Percentiles rank a stretch among this genome's conserved stretches.
These are phyloP conservation scores for Mycosphaerella sp. DNA, from an alignment of 2,329 filamentous ascomycete genomes.

Conservation along the genomic window DNA sequence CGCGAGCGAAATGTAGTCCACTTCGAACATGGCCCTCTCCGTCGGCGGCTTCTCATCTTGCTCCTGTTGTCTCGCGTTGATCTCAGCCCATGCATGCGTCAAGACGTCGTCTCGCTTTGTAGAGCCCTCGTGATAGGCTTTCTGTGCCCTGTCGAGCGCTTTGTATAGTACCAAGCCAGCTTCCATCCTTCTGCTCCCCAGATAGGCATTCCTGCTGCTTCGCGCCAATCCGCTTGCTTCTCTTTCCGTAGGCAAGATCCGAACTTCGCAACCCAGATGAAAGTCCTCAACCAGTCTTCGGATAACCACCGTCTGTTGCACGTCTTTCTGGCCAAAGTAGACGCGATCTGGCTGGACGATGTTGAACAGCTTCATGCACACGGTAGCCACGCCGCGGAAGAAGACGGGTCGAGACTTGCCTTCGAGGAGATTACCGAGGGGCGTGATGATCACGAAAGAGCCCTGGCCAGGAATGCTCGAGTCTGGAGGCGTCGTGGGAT, in stretches of 20 bases:
- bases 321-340: conserved; percentile 96
- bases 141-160: conserved; percentile 65
- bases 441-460: conserved; percentile 87
- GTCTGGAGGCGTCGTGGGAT: conserved; percentile 71
- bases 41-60: conserved; percentile 56
- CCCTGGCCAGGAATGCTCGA: conserved; percentile 69
- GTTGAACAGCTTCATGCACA: conserved; percentile 92
- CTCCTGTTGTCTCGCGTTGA: conserved; percentile 49
- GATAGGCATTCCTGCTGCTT: conserved; percentile 89
- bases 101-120: conserved; percentile 61
- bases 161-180: conserved; percentile 67
- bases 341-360: conserved; percentile 70
- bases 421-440: conserved; percentile 73
- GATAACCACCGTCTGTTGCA: conserved; percentile 92
- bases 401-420: conserved; percentile 84
- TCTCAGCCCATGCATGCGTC: conserved; percentile 59
- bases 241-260: conserved; percentile 67
- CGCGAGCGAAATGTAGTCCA: conserved; percentile 89
- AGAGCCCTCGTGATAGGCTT: conserved; percentile 53
- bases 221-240: conserved; percentile 79
- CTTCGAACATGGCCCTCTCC: conserved; percentile 65
- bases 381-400: conserved; percentile 91
- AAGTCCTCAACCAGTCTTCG: conserved; percentile 83
- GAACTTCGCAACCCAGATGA: conserved; percentile 67
- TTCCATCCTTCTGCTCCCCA: conserved; percentile 66